phyloP scores from a whole-genome alignment of 352 stramenopile genomes.

The Globisporangium emineosum region DNA sequence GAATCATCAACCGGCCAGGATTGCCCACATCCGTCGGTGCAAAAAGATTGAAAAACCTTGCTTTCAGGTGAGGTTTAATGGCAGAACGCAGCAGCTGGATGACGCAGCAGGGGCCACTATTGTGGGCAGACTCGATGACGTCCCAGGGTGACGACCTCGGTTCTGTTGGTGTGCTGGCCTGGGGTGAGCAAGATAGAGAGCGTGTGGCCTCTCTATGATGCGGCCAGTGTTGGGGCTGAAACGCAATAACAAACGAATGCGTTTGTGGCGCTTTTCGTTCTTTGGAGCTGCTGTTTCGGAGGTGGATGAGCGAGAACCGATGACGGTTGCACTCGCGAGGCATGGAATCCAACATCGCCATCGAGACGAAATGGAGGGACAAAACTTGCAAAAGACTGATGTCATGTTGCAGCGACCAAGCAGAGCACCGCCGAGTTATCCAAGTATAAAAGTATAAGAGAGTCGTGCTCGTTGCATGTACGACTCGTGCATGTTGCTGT shows the following conservation, averaged over 20 bases:
- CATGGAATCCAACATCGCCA: neutral
- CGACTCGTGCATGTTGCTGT: too few relatives aligned
- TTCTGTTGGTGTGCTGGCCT: neutral
- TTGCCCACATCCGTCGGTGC: neutral
- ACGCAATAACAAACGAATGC: neutral
- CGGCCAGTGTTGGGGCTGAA: neutral
- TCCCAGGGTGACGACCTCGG: neutral
- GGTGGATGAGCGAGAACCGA: neutral
- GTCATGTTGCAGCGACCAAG: neutral
- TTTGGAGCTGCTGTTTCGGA: neutral
- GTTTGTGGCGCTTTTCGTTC: neutral
- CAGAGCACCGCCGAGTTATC: too few relatives aligned
- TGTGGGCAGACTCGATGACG: slow-evolving; percentile 2
- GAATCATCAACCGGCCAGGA: slow-evolving; percentile 6
- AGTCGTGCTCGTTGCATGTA: too few relatives aligned
- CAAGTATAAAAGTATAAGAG: too few relatives aligned
- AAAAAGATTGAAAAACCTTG: neutral
- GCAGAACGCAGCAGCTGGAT: neutral
- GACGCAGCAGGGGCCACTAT: slow-evolving; percentile 15
- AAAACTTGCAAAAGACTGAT: too few relatives aligned
- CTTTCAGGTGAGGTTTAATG: neutral
- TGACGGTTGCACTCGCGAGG: neutral
- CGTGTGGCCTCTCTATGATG: neutral
- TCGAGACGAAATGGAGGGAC: neutral
- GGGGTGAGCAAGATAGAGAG: neutral